Conservation (phyloP, 805 yeast genomes). For the Trichomonascus vanleenenianus region DNA sequence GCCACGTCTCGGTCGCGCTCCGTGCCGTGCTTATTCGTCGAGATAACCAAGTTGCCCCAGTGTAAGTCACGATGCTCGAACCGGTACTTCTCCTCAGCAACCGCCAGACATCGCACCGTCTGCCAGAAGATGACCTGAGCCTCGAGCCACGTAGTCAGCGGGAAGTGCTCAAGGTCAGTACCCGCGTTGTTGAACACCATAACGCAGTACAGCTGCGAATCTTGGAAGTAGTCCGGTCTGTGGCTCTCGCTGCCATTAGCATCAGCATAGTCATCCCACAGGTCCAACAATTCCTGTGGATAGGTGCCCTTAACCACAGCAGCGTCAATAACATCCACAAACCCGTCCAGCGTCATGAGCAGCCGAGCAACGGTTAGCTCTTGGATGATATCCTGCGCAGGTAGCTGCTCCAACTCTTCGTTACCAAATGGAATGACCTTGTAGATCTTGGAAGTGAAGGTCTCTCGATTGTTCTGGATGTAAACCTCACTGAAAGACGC, state of each 20-base stretch:
- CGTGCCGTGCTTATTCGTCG: conserved; percentile 5
- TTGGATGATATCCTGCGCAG: conserved; percentile 36
- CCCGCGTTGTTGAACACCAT: conserved; percentile 31
- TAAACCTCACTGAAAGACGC: conserved; percentile 42
- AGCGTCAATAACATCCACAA: conserved; percentile 36
- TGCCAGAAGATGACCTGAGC: conserved; percentile 46
- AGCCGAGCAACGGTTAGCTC: conserved; percentile 39
- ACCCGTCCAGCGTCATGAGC: conserved; percentile 37
- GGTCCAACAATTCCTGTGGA: conserved; percentile 34
- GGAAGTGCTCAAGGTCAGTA: conserved; percentile 37
- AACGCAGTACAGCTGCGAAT: conserved; percentile 30
- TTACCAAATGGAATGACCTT: conserved; percentile 49
- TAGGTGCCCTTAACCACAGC: conserved; percentile 40
- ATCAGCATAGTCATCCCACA: conserved; percentile 37
- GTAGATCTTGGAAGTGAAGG: conserved; percentile 31
- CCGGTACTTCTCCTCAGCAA: conserved; percentile 42
- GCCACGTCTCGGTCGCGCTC: conserved; percentile 2
- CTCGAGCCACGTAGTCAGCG: conserved; percentile 31
- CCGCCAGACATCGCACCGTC: conserved; percentile 40
- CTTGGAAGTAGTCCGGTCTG: conserved; percentile 34
- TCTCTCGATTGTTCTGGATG: conserved; percentile 22
- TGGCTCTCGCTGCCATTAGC: conserved; percentile 26
- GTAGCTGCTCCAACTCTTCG: conserved; percentile 35
- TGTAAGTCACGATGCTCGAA: conserved; percentile 71
- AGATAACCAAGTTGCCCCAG: conserved; percentile 53